phyloP scores from a whole-genome alignment of 176 grass and related monocot species.

The Dendrocalamus sinicus region DNA sequence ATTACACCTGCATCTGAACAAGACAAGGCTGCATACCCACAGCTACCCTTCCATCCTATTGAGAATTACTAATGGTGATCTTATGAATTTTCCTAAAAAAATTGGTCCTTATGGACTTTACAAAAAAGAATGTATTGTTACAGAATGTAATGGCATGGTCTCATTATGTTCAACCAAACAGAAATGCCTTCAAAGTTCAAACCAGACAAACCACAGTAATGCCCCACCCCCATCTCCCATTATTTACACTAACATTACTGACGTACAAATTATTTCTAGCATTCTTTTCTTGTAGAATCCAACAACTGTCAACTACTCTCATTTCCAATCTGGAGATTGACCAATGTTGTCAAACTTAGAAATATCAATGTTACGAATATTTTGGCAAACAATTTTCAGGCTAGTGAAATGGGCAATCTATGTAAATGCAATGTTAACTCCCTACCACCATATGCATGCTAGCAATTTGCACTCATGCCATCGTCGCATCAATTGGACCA shows the following conservation, averaged over 20 bases:
- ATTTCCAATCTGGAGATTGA: not conserved
- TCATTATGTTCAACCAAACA: not conserved
- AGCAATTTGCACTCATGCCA: not conserved
- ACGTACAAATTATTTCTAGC: not conserved
- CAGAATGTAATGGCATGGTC: not conserved
- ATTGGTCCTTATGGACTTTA: not conserved
- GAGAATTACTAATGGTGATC: not conserved
- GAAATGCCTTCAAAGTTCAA: constrained; percentile 8
- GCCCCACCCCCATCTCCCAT: not conserved
- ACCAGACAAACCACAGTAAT: constrained; percentile 3
- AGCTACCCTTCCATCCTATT: not conserved
- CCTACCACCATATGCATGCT: not conserved
- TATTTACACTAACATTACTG: constrained; percentile 6
- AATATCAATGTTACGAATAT: not conserved
- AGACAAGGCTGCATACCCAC: not conserved
- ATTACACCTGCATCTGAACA: not conserved
- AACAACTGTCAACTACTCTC: not conserved
- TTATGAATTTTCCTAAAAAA: constrained; percentile 22
- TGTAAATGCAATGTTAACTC: constrained; percentile 9
- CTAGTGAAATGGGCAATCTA: not conserved
- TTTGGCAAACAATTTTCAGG: not conserved
- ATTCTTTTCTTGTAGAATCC: not conserved
- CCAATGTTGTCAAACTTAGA: not conserved
- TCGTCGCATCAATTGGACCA: not conserved
- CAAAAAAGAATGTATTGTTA: not conserved